Evolutionary conservation across 148 eudicot genomes (phyloP).

Genomic region (Arctostaphylos glauca): DNA sequence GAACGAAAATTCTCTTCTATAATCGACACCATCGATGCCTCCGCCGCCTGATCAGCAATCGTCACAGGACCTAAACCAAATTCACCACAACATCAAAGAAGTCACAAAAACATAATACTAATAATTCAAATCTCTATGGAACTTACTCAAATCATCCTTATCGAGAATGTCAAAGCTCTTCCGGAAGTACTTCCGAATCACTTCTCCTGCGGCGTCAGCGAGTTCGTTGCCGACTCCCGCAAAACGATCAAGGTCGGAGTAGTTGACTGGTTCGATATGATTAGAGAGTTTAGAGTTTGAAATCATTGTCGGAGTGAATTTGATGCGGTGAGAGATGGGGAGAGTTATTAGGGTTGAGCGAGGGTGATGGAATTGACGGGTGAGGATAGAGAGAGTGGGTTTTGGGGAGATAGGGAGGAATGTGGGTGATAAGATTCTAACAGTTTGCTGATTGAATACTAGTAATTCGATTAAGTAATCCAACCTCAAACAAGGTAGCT

Average conservation of each 20-base stretch:
- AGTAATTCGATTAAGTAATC: too few species aligned
- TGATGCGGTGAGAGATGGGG: slow-evolving; percentile 8
- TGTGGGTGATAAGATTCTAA: too few species aligned
- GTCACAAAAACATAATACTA: neutral
- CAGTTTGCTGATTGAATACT: too few species aligned
- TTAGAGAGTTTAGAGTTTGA: slow-evolving; percentile 15
- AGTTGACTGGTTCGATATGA: slow-evolving; percentile 13
- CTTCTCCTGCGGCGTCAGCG: slow-evolving; percentile 85
- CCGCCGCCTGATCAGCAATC: slow-evolving; percentile 88
- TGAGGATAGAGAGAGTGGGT: neutral
- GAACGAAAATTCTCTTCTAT: slow-evolving; percentile 60
- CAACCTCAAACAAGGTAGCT: too few species aligned
- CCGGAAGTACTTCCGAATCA: slow-evolving; percentile 76
- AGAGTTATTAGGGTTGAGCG: slow-evolving; percentile 18
- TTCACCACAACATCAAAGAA: neutral
- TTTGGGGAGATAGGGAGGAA: neutral
- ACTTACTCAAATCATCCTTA: slow-evolving; percentile 75
- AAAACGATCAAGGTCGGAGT: slow-evolving; percentile 48
- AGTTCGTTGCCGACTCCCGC: slow-evolving; percentile 49
- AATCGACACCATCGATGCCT: slow-evolving; percentile 74
- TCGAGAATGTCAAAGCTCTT: slow-evolving; percentile 68
- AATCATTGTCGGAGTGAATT: slow-evolving; percentile 13
- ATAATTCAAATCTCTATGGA: neutral
- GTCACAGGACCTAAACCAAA: slow-evolving; percentile 83
- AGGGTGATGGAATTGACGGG: slow-evolving; percentile 9